Conservation (phyloP, 331 rosid genomes). For the Telfairia occidentalis region DNA sequence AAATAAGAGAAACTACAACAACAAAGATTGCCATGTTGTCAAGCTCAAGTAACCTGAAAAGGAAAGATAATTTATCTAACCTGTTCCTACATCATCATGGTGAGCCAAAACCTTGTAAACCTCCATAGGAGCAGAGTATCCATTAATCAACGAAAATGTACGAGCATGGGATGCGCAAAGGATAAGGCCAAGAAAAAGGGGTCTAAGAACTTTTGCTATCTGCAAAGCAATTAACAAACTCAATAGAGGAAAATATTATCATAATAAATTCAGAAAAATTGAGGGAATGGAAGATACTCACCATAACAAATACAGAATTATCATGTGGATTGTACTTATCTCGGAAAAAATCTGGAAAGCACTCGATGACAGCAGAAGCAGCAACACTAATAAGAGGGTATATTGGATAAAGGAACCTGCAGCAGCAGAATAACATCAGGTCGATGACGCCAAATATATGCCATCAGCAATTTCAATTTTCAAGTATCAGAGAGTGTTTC, state of each 20-base stretch:
- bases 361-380: constrained; percentile 94
- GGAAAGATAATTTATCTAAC: constrained; percentile 30
- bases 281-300: constrained; percentile 19
- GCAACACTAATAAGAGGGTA: constrained; percentile 92
- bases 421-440: constrained; percentile 4
- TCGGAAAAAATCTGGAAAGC: constrained; percentile 77
- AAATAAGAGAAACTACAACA: not conserved
- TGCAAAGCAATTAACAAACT: constrained; percentile 23
- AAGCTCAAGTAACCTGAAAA: not conserved
- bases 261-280: constrained; percentile 6
- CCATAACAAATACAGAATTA: constrained; percentile 37
- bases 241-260: constrained; percentile 9
- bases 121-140: constrained; percentile 90
- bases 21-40: not conserved
- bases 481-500: not conserved
- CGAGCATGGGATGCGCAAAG: constrained; percentile 85
- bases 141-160: constrained; percentile 82
- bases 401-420: constrained; percentile 93
- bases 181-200: constrained; percentile 65
- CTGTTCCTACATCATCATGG: constrained; percentile 53
- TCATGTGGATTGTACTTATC: constrained; percentile 44
- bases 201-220: constrained; percentile 72
- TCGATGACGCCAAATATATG: not conserved
- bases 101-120: constrained; percentile 80
- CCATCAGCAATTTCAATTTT: not conserved